Evolutionary conservation across 2,329 filamentous ascomycete genomes (phyloP).

Genomic region (Colletotrichum higginsianum): DNA sequence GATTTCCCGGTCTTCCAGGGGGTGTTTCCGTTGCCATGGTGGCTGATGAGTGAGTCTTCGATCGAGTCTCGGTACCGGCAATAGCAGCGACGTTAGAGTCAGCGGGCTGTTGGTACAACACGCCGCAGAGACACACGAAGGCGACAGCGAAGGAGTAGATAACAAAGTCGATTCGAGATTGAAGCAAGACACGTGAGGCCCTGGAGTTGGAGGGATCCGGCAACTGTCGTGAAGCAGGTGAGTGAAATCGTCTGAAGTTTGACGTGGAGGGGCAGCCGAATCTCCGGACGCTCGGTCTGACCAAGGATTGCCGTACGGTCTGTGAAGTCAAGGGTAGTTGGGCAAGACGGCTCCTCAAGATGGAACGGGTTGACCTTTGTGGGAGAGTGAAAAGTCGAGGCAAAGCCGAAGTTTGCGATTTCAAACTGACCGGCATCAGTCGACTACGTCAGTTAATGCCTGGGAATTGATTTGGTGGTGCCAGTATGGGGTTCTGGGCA

Average conservation of each 20-base stretch:
- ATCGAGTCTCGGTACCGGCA: neutral
- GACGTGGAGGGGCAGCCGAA: slow-evolving; percentile 6
- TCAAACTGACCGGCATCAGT: slow-evolving; percentile 41
- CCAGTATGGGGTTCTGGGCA: slow-evolving; percentile 11
- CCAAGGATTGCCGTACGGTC: slow-evolving; percentile 11
- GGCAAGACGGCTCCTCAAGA: slow-evolving; percentile 8
- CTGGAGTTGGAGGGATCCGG: slow-evolving; percentile 12
- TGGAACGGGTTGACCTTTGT: slow-evolving; percentile 15
- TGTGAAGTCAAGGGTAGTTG: slow-evolving; percentile 11
- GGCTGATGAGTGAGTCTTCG: slow-evolving; percentile 28
- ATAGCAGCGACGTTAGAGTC: neutral
- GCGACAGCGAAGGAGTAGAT: slow-evolving; percentile 33
- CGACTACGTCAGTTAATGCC: slow-evolving; percentile 31
- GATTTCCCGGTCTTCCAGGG: slow-evolving; percentile 84
- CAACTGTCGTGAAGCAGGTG: slow-evolving; percentile 3
- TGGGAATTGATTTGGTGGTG: slow-evolving; percentile 12
- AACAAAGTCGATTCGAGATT: slow-evolving; percentile 37
- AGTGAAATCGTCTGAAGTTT: slow-evolving; percentile 17
- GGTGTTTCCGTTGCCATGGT: slow-evolving; percentile 62
- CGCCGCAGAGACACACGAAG: slow-evolving; percentile 36
- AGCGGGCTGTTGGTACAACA: slow-evolving; percentile 27
- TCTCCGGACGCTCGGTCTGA: neutral
- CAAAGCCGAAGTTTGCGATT: slow-evolving; percentile 38
- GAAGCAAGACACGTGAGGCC: slow-evolving; percentile 24
- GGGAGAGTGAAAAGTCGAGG: slow-evolving; percentile 23